Conservation (phyloP, 148 eudicot genomes). For the Spergularia bocconei region DNA sequence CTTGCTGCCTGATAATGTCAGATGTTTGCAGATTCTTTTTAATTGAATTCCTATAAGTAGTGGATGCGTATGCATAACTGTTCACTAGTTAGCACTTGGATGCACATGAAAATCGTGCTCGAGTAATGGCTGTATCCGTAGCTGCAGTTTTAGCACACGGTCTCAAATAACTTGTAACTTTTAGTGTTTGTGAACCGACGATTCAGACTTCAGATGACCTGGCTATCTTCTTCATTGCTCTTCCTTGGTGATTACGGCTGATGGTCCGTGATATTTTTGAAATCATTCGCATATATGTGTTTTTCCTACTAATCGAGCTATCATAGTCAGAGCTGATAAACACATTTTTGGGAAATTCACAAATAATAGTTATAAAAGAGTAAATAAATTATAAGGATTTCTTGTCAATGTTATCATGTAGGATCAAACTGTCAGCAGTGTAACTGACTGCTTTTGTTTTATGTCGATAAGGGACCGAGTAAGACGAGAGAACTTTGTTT, state of each 20-base stretch:
- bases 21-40: too few species aligned
- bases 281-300: too few species aligned
- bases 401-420: too few species aligned
- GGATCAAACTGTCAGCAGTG: background rate
- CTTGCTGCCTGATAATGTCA: too few species aligned
- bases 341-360: too few species aligned
- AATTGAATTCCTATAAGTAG: too few species aligned
- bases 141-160: background rate
- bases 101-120: too few species aligned
- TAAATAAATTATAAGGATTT: too few species aligned
- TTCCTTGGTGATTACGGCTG: background rate
- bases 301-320: background rate
- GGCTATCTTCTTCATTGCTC: background rate
- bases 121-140: background rate
- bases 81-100: too few species aligned
- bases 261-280: background rate
- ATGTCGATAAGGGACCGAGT: background rate
- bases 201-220: background rate
- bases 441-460: background rate
- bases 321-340: background rate
- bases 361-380: too few species aligned
- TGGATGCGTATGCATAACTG: too few species aligned
- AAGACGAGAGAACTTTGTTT: background rate
- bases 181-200: background rate
- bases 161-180: background rate